Conservation (phyloP, 495 filamentous ascomycete genomes). For the Lasiosphaeria miniovina region DNA sequence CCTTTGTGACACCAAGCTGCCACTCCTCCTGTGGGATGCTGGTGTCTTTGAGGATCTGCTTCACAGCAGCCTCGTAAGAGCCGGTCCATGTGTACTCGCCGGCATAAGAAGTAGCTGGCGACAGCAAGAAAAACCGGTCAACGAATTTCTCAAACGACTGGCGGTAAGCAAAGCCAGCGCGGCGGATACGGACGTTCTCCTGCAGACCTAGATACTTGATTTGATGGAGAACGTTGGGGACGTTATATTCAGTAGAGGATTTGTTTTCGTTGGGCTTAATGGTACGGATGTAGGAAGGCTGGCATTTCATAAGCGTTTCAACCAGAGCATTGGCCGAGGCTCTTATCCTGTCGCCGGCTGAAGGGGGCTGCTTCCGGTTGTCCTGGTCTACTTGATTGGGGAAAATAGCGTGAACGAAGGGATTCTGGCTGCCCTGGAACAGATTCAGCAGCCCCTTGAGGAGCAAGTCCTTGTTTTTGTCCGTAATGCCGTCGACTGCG, state of each 20-base stretch:
- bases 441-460: conserved; percentile 92
- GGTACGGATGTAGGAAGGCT: conserved; percentile 95
- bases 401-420: conserved; percentile 83
- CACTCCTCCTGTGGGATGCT: conserved; percentile 93
- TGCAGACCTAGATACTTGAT: conserved; percentile 99
- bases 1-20: conserved; percentile 95
- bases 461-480: conserved; percentile 99
- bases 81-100: conserved; percentile 97
- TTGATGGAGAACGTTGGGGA: conserved; percentile 90
- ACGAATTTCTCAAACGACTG: conserved; percentile 99
- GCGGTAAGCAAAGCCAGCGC: conserved; percentile 95
- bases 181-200: conserved; percentile 96
- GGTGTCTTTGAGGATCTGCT: conserved; percentile 93
- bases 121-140: conserved; percentile 94
- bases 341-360: conserved; percentile 96
- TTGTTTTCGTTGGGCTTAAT: conserved; percentile 99
- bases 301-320: conserved; percentile 91
- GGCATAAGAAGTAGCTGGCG: conserved; percentile 90
- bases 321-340: conserved; percentile 94
- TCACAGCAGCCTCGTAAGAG: conserved; percentile 79
- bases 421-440: conserved; percentile 76
- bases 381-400: conserved; percentile 93
- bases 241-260: conserved; percentile 86
- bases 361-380: conserved; percentile 89
- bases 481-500: conserved; percentile 93